Conservation (phyloP, 768 basidiomycete species). For the Calvatia gigantea region DNA sequence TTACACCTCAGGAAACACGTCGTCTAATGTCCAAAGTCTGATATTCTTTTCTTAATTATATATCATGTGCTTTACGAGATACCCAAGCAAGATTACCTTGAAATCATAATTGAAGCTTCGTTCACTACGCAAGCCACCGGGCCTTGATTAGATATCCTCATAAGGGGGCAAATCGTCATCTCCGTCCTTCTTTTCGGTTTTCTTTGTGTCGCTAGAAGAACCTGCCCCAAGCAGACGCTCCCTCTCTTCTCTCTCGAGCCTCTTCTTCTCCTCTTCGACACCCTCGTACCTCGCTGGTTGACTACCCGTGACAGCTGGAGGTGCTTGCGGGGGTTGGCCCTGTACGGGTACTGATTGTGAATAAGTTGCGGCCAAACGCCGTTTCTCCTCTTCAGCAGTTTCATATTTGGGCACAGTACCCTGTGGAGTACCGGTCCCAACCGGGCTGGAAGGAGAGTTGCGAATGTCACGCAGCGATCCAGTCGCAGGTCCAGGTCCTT, state of each 20-base stretch:
- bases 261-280: constrained; percentile 49
- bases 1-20: constrained; percentile 93
- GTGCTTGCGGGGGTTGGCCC: constrained; percentile 3
- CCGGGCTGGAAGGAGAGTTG: constrained; percentile 31
- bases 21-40: constrained; percentile 85
- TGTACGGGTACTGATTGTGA: constrained; percentile 29
- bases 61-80: constrained; percentile 4
- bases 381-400: constrained; percentile 67
- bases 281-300: constrained; percentile 16
- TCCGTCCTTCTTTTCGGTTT: constrained; percentile 26
- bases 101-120: background rate
- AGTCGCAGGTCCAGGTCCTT: constrained; percentile 62
- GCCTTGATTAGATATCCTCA: constrained; percentile 25
- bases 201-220: constrained; percentile 11
- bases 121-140: background rate
- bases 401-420: constrained; percentile 32
- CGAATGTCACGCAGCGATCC: constrained; percentile 59
- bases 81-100: background rate
- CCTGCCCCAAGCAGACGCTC: constrained; percentile 43
- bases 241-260: constrained; percentile 61
- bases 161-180: constrained; percentile 51
- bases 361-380: constrained; percentile 40
- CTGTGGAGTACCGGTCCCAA: constrained; percentile 22
- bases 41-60: background rate
- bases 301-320: background rate